A percentile compares a stretch with the other conserved stretches of the same genome.
Evolutionary conservation across 257 asterid species (phyloP).

Genomic region (Perilla frutescens): DNA sequence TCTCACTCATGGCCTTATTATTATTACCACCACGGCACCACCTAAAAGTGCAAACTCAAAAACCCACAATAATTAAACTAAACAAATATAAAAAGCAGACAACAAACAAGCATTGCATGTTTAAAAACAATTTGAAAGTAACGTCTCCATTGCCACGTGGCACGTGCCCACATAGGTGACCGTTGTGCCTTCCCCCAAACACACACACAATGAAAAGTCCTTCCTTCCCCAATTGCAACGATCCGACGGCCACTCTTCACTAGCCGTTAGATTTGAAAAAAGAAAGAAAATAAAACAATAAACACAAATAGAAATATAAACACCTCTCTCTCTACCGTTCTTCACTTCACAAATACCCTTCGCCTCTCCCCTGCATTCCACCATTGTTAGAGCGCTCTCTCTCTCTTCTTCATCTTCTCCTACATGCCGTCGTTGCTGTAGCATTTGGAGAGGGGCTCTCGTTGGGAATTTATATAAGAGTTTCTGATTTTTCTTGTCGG

Average conservation of each 20-base stretch:
- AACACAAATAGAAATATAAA: constrained; percentile 23
- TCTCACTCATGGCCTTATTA: constrained; percentile 9
- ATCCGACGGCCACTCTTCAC: constrained; percentile 61
- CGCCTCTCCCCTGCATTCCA: constrained; percentile 28
- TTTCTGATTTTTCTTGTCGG: constrained; percentile 27
- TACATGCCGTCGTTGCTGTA: constrained; percentile 28
- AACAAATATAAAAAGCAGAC: constrained; percentile 22
- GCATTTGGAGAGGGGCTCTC: constrained; percentile 28
- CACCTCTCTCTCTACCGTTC: not conserved
- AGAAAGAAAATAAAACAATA: constrained; percentile 21
- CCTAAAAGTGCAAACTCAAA: constrained; percentile 25
- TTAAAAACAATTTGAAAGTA: constrained; percentile 59
- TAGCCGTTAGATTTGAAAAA: constrained; percentile 89
- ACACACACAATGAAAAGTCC: constrained; percentile 32
- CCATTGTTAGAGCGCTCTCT: constrained; percentile 8
- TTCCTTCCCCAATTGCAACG: constrained; percentile 30
- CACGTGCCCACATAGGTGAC: constrained; percentile 65
- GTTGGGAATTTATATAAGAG: not conserved
- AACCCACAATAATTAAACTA: not conserved
- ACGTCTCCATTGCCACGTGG: constrained; percentile 49
- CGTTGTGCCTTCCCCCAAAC: constrained; percentile 55
- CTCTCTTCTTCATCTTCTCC: constrained; percentile 18
- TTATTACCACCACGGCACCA: not conserved
- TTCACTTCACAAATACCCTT: constrained; percentile 54
- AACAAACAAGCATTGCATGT: not conserved